These are phyloP conservation scores for Blastosporella zonata DNA, from an alignment of 1,284 basidiomycete genomes.

Conservation along the genomic window DNA sequence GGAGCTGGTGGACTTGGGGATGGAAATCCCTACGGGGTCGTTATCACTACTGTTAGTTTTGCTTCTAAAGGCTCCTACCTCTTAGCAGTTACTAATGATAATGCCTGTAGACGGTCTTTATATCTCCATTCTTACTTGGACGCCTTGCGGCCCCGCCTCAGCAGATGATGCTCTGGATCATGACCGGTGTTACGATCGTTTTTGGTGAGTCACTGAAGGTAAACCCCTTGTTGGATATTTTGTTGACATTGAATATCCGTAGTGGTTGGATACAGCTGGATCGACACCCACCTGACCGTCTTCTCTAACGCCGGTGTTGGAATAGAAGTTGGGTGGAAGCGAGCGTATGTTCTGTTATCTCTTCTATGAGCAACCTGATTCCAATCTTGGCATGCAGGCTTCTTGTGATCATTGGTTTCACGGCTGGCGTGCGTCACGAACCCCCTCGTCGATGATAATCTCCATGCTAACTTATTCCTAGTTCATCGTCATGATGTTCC, in stretches of 20 bases:
- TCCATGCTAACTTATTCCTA: constrained; percentile 12
- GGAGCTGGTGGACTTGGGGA: constrained; percentile 29
- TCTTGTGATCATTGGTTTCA: constrained; percentile 41
- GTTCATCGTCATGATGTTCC: constrained; percentile 44
- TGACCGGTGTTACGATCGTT: constrained; percentile 34
- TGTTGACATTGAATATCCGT: background rate
- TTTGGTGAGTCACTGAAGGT: constrained; percentile 26
- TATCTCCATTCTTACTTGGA: constrained; percentile 32
- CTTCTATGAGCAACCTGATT: background rate
- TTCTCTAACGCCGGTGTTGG: constrained; percentile 33
- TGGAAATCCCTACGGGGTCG: constrained; percentile 39
- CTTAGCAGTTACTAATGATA: background rate
- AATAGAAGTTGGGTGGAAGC: constrained; percentile 36
- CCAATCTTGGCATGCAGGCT: constrained; percentile 26
- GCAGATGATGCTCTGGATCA: constrained; percentile 32
- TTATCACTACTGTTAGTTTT: constrained; percentile 33
- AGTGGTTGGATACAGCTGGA: constrained; percentile 41
- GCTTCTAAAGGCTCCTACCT: background rate
- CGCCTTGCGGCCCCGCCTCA: constrained; percentile 31
- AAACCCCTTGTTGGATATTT: background rate
- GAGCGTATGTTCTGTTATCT: constrained; percentile 31
- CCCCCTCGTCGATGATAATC: background rate
- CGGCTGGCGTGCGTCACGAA: constrained; percentile 34
- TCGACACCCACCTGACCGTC: constrained; percentile 30
- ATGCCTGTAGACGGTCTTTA: constrained; percentile 28